phyloP scores from a whole-genome alignment of 306 rosid genomes.

The Nissolia schottii region DNA sequence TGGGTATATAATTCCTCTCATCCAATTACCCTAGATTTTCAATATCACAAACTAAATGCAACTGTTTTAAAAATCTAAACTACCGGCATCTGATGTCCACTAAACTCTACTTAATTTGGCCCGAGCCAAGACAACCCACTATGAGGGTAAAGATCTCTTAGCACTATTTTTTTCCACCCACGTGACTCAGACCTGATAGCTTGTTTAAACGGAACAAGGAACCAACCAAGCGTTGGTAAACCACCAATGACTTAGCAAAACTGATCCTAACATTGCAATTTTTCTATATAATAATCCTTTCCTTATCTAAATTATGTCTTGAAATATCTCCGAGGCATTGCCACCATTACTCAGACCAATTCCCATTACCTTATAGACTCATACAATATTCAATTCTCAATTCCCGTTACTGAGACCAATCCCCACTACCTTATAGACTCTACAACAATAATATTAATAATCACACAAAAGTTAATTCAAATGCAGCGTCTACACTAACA shows the following conservation, averaged over 20 bases:
- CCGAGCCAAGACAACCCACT: too few relatives aligned
- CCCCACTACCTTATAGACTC: neutral
- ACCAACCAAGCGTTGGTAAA: too few relatives aligned
- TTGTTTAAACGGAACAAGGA: too few relatives aligned
- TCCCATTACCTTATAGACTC: neutral
- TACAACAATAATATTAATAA: neutral
- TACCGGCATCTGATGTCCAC: too few relatives aligned
- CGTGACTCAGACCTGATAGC: too few relatives aligned
- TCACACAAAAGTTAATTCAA: neutral
- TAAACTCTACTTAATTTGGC: too few relatives aligned
- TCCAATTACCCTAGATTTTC: neutral
- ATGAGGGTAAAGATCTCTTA: too few relatives aligned
- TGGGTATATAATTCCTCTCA: neutral
- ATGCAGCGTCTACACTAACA: neutral
- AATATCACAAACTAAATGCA: neutral
- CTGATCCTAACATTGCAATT: neutral
- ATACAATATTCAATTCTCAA: too few relatives aligned
- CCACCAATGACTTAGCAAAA: neutral
- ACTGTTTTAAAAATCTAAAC: too few relatives aligned
- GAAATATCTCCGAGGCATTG: neutral
- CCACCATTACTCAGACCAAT: neutral
- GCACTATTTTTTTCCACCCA: too few relatives aligned
- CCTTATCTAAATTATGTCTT: neutral
- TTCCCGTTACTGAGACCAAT: neutral
- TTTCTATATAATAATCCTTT: neutral